A percentile compares a stretch with the other conserved stretches of the same genome.
These are phyloP conservation scores for Kwoniella shandongensis DNA, from an alignment of 768 basidiomycete genomes.

Conservation along the genomic window DNA sequence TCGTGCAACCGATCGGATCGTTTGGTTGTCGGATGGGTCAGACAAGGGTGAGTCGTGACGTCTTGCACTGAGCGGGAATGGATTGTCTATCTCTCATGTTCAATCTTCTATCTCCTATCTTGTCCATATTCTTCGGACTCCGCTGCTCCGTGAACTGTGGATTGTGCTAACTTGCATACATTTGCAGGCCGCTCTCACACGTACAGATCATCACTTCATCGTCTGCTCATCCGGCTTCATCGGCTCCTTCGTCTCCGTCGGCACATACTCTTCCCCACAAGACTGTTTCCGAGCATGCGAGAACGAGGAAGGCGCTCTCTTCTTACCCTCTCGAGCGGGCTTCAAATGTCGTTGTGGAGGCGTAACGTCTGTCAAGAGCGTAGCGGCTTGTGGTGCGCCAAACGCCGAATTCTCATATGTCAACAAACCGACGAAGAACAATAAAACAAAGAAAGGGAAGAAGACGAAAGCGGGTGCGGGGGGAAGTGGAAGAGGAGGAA, in stretches of 20 bases:
- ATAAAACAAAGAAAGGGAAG: neutral
- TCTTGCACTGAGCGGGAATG: neutral
- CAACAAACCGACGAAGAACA: constrained; percentile 3
- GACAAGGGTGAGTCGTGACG: constrained; percentile 4
- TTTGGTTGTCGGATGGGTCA: constrained; percentile 9
- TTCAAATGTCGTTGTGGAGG: constrained; percentile 8
- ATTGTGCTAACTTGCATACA: neutral
- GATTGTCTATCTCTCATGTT: neutral
- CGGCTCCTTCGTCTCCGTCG: constrained; percentile 3
- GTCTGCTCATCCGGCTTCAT: neutral
- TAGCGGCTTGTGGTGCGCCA: constrained; percentile 4
- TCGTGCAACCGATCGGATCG: constrained; percentile 5
- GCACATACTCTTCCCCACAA: neutral
- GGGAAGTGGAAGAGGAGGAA: neutral
- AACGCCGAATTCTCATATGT: constrained; percentile 6
- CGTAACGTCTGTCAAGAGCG: constrained; percentile 2
- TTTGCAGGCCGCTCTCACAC: constrained; percentile 2
- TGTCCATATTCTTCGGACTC: neutral
- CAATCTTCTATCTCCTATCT: no score
- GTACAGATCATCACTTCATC: constrained; percentile 6
- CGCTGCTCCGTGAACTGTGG: no score
- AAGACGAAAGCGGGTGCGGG: neutral
- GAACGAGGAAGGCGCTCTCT: constrained; percentile 1
- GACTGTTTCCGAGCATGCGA: constrained; percentile 8
- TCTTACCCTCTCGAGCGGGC: neutral